These are phyloP conservation scores for Penicillium sp. DNA, from an alignment of 2,329 filamentous ascomycete genomes.

Conservation along the genomic window DNA sequence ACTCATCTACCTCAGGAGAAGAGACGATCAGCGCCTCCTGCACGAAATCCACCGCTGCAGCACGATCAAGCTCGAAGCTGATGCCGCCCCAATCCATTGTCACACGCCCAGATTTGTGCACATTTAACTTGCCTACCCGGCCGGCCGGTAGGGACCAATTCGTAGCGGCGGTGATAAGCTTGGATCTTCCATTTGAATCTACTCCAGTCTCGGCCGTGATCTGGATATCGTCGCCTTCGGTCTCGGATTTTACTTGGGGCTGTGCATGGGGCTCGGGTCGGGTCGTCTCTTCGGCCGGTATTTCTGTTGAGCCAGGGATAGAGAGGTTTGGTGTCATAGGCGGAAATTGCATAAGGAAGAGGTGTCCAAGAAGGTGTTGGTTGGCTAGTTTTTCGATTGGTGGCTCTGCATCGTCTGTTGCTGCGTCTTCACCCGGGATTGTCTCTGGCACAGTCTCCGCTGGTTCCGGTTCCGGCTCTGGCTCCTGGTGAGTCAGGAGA, in stretches of 20 bases:
- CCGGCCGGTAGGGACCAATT: constrained; percentile 51
- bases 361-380: constrained; percentile 52
- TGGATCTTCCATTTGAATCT: constrained; percentile 18
- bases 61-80: constrained; percentile 57
- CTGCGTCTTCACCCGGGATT: constrained; percentile 9
- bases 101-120: constrained; percentile 62
- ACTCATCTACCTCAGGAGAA: constrained; percentile 13
- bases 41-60: constrained; percentile 57
- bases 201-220: constrained; percentile 21
- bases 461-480: constrained; percentile 8
- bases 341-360: constrained; percentile 65
- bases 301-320: constrained; percentile 31
- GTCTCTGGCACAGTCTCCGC: constrained; percentile 12
- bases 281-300: constrained; percentile 2
- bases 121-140: constrained; percentile 59
- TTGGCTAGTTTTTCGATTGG: constrained; percentile 30
- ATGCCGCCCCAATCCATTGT: constrained; percentile 64
- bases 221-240: constrained; percentile 33
- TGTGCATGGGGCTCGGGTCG: constrained; percentile 8
- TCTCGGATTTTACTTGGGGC: constrained; percentile 28
- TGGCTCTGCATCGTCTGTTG: constrained; percentile 18
- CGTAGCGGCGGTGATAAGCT: constrained; percentile 43
- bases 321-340: constrained; percentile 60
- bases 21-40: constrained; percentile 57
- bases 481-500: constrained; percentile 30